Evolutionary conservation across 2,329 filamentous ascomycete genomes (phyloP).

Genomic region (Ascochyta pisi): DNA sequence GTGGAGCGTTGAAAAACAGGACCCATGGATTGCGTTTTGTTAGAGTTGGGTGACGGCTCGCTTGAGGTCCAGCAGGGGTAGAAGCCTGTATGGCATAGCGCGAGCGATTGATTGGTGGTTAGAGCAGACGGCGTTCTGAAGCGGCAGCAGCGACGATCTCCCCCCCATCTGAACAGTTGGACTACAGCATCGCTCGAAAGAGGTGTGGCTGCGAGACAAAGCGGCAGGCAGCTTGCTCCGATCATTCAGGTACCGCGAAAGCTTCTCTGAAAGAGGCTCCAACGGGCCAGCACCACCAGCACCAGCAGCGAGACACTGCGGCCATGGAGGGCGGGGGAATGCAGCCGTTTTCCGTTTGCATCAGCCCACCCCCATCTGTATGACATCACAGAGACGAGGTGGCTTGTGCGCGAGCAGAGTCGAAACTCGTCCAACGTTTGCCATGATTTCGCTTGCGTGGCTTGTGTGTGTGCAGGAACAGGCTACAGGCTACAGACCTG

Average conservation of each 20-base stretch:
- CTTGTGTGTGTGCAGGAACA: slow-evolving; percentile 1
- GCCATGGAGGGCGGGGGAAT: slow-evolving; percentile 4
- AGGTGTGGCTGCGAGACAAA: slow-evolving; percentile 22
- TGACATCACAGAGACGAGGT: slow-evolving; percentile 12
- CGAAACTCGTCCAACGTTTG: slow-evolving; percentile 7
- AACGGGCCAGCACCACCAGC: not conserved
- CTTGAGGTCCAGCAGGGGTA: slow-evolving; percentile 23
- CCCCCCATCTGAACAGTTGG: slow-evolving; percentile 25
- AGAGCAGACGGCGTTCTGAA: slow-evolving; percentile 34
- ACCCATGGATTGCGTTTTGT: slow-evolving; percentile 3
- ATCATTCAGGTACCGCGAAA: slow-evolving; percentile 31
- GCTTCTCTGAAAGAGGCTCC: not conserved
- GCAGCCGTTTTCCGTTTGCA: slow-evolving; percentile 15
- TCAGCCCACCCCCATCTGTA: slow-evolving; percentile 6
- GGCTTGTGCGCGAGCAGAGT: slow-evolving; percentile 16
- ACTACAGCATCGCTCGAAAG: slow-evolving; percentile 26
- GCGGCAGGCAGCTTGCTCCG: slow-evolving; percentile 26
- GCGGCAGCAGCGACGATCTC: slow-evolving; percentile 32
- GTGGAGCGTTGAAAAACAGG: slow-evolving; percentile 16
- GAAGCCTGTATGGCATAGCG: slow-evolving; percentile 24
- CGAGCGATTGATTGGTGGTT: slow-evolving; percentile 25
- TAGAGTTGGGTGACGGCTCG: slow-evolving; percentile 27
- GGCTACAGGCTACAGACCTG: not conserved
- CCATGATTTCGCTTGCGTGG: slow-evolving; percentile 9
- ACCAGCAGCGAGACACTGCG: not conserved